Conservation (phyloP, 345 rosid species). For the Eucalyptus erythrocorys region DNA sequence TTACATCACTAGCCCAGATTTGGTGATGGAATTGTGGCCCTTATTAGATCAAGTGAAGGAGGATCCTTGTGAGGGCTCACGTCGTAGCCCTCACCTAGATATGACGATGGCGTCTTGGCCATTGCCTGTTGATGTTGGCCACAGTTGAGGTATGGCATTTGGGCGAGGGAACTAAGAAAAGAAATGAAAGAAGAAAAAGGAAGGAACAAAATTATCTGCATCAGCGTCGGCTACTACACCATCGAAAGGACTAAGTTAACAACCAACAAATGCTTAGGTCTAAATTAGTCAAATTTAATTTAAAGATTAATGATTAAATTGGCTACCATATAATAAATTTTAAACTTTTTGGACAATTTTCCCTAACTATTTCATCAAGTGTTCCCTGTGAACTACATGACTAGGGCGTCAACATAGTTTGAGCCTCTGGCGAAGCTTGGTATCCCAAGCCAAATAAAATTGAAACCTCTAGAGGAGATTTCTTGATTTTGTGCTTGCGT, state of each 20-base stretch:
- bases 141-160: no score
- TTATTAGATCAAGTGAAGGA: neutral
- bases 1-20: neutral
- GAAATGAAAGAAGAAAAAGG: neutral
- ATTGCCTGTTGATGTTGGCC: neutral
- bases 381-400: neutral
- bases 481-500: neutral
- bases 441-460: no score
- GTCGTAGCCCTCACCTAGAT: neutral
- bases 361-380: neutral
- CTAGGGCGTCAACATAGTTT: neutral
- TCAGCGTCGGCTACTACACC: neutral
- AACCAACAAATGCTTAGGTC: neutral
- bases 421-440: neutral
- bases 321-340: neutral
- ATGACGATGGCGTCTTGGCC: fast-evolving
- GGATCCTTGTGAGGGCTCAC: neutral
- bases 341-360: neutral
- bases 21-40: no score
- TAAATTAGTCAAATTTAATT: no score
- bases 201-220: neutral
- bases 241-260: neutral
- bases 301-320: no score
- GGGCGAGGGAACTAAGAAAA: neutral
- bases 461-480: neutral